A percentile compares a stretch with the other conserved stretches of the same genome.
Evolutionary conservation across 2,329 filamentous ascomycete species (phyloP).

Genomic region (Myriosclerotinia curreyana): DNA sequence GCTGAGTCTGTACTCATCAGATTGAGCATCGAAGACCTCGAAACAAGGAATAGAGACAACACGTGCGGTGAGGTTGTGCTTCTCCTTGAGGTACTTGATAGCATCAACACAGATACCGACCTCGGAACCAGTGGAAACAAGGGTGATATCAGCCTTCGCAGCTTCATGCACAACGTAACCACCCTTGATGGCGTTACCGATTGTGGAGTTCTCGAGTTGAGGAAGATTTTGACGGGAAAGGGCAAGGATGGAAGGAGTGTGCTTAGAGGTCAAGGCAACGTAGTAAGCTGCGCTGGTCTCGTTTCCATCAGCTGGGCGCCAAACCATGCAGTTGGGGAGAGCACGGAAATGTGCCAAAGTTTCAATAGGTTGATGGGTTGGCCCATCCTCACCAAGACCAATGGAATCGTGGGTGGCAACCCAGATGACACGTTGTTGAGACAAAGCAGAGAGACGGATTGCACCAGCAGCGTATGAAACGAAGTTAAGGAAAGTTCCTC

Average conservation of each 20-base stretch:
- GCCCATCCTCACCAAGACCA: slow-evolving; percentile 96
- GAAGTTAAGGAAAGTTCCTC: slow-evolving; percentile 98
- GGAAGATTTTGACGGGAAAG: slow-evolving; percentile 98
- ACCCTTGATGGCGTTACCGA: slow-evolving; percentile 89
- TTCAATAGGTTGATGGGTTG: slow-evolving; percentile 99
- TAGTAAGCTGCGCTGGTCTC: slow-evolving; percentile 98
- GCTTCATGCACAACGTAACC: slow-evolving; percentile 88
- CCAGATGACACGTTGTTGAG: slow-evolving; percentile 88
- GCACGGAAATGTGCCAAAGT: slow-evolving; percentile 97
- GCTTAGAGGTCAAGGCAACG: slow-evolving; percentile 82
- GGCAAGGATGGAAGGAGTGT: slow-evolving; percentile 89
- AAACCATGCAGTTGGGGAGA: slow-evolving; percentile 98
- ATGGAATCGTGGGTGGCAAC: slow-evolving; percentile 98
- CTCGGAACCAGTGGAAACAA: slow-evolving; percentile 95
- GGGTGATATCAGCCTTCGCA: slow-evolving; percentile 78
- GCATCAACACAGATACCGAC: slow-evolving; percentile 91
- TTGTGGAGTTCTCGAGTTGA: slow-evolving; percentile 89
- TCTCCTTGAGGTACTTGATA: slow-evolving; percentile 84
- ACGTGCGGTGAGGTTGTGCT: slow-evolving; percentile 82
- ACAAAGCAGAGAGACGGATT: slow-evolving; percentile 89
- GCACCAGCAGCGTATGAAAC: slow-evolving; percentile 96
- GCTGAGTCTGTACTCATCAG: slow-evolving; percentile 90
- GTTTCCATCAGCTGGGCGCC: slow-evolving; percentile 97
- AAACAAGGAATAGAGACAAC: slow-evolving; percentile 95
- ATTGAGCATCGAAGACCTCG: slow-evolving; percentile 92